These are phyloP conservation scores for Venturia carpophila DNA, from an alignment of 2,329 filamentous ascomycete genomes.

Conservation along the genomic window DNA sequence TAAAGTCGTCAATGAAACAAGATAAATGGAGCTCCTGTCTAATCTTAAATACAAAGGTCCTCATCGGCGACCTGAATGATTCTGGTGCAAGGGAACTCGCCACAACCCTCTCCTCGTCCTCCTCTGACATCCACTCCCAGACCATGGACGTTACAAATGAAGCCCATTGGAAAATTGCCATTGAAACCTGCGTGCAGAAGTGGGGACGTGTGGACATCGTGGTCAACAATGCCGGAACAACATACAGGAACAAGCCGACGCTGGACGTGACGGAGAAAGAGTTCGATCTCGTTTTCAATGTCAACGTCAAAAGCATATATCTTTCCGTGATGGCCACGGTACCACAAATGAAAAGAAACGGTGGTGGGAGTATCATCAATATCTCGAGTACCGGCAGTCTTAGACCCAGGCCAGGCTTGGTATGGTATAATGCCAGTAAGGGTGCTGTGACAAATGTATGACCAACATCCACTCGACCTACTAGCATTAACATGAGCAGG, in stretches of 20 bases:
- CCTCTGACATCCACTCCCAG: slow-evolving; percentile 28
- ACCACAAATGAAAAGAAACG: slow-evolving; percentile 51
- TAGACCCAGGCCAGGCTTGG: slow-evolving; percentile 54
- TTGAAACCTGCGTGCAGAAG: slow-evolving; percentile 44
- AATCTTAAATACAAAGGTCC: slow-evolving; percentile 9
- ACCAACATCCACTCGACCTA: slow-evolving; percentile 23
- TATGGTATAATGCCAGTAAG: slow-evolving; percentile 65
- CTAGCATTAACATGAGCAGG: slow-evolving; percentile 32
- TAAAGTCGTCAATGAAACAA: slow-evolving; percentile 25
- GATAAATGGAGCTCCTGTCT: no score
- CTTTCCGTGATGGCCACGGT: slow-evolving; percentile 52
- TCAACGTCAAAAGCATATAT: slow-evolving; percentile 63
- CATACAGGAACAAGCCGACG: slow-evolving; percentile 47
- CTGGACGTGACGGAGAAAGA: slow-evolving; percentile 56
- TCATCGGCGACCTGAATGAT: slow-evolving; percentile 55
- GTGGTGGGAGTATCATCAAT: slow-evolving; percentile 55
- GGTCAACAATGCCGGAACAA: slow-evolving; percentile 51
- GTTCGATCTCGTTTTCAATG: slow-evolving; percentile 58
- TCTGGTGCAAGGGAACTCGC: slow-evolving; percentile 45
- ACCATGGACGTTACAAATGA: slow-evolving; percentile 46
- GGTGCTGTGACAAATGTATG: slow-evolving; percentile 54
- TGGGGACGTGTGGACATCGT: slow-evolving; percentile 51
- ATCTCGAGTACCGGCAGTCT: slow-evolving; percentile 58
- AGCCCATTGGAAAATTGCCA: slow-evolving; percentile 44
- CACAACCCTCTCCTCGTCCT: slow-evolving; percentile 27